Base-by-base conservation (phyloP, 129 eudicot species). In the Scalesia atractyloides region DNA sequence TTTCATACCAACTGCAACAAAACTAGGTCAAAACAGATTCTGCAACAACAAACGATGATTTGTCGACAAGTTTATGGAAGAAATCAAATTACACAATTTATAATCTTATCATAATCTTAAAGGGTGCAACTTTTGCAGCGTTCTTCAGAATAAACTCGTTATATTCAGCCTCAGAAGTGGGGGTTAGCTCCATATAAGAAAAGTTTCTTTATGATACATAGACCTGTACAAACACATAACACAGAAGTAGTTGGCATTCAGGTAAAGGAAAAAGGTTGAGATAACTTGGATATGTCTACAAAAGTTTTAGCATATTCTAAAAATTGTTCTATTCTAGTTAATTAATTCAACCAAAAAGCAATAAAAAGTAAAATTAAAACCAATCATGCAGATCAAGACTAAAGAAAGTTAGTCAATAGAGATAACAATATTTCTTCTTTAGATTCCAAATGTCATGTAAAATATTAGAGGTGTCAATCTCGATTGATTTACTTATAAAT, bases 51-150 rank as follows among this genome's bases (percentile, higher is more conserved):
- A 52, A 53, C 7, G 54, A 26, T 39, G n/a, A 53, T 14, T n/a
- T 63, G 70, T 73, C 7, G 71, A 51, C 12, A 19, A 61, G 39
- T 22, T 41, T 72, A 58, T 24, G 30, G 12, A 26, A n/a, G 50
- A 37, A 50, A 8, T 39, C 91, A 66, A 30, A 30, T 86, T 22
- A 86, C 9, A 83, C 85, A 83, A 83, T 50, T 84, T 36, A 84
- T 75, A 48, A 85, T 82, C 63, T 69, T 83, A 6, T 86, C 54
- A 87, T 75, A 66, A 75, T 88, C 37, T 68, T 84, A 66, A 89
- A 73, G 4, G 91, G 96, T 82, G 86, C 41, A 68, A 64, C 73
- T 78, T 80, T 19, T 83, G 86, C 37, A 66, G 75, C 68, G 73
- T 80, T 20, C 52, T 49, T 64, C 61, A 67, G 17, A 30, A 22